Base-by-base conservation (phyloP, 148 eudicot species). In the Vaccinium corymbosum region DNA sequence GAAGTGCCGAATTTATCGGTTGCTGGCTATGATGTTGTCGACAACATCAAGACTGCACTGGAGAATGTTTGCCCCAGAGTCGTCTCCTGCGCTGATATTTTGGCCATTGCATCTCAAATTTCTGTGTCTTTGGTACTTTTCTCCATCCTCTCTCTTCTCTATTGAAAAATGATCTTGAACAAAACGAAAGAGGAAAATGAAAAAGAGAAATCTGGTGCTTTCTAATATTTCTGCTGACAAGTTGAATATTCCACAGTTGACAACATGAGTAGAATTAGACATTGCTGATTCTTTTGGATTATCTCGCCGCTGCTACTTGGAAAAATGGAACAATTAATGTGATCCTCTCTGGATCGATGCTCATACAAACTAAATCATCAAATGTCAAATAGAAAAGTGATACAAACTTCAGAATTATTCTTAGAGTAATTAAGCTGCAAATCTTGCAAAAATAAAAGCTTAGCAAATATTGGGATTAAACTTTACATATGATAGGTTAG, bases 51-150 rank as follows among this genome's bases (percentile, higher is more conserved):
- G 52, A 61, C 83, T 83, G 87, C 90, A 3, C 51, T 89, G 16
- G 90, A 89, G 84, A 85, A 59, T 42, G 77, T 85, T 7, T 89
- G 90, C 83, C 87, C 87, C 4, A 87, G 87, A 15, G 83, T 85
- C 22, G 90, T 89, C 6, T 89, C 90, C 16, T 89, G 90, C 78
- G 84, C 90, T 8, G 90, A 89, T 68, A 89, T 89, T 74, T 48
- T 89, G 48, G 78, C 86, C 29, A 78, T 84, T 66, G 82, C 82
- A 25, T 14, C 86, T 68, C 42, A 84, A 52, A 72, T 79, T 32
- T 61, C 77, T 13, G 70, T 68, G 55, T 12, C 78, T 35, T 32
- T 79, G 86, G 86, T 84, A 84, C 16, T 14, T 22, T 48, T 46
- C 1, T 9, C 12, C 76, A 6, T 14, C 20, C 25, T n/a, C 13